Evolutionary conservation across 495 filamentous ascomycete species (phyloP).

Genomic region (Astrothelium subdiscretum): DNA sequence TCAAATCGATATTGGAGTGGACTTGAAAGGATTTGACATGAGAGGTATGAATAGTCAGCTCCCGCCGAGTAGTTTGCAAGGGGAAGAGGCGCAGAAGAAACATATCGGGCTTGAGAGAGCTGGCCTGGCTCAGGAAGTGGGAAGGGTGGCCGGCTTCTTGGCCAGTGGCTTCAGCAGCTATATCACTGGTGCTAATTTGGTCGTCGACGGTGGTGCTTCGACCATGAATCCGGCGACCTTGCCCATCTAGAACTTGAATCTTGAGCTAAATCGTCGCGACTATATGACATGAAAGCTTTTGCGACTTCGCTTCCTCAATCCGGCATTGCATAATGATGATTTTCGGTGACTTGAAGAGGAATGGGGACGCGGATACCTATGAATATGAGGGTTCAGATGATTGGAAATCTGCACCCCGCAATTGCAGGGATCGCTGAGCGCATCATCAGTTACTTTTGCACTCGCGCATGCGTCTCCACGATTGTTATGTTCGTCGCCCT

Average conservation of each 20-base stretch:
- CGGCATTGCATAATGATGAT: neutral
- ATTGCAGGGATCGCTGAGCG: no score
- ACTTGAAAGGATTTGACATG: conserved; percentile 43
- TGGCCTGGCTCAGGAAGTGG: conserved; percentile 44
- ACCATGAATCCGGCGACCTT: conserved; percentile 26
- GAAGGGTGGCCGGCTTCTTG: conserved; percentile 45
- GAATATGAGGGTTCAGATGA: neutral
- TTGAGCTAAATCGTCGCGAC: no score
- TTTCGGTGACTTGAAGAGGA: no score
- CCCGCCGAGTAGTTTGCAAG: conserved; percentile 43
- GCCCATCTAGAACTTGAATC: conserved; percentile 15
- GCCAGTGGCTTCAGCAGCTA: conserved; percentile 47
- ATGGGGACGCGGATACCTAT: neutral
- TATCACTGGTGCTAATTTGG: conserved; percentile 42
- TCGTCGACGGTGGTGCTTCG: conserved; percentile 47
- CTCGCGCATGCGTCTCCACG: no score
- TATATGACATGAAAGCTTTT: no score
- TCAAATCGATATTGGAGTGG: conserved; percentile 47
- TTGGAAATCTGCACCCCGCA: neutral
- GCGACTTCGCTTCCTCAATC: neutral
- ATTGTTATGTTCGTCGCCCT: no score
- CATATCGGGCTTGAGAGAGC: conserved; percentile 36
- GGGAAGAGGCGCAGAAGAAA: conserved; percentile 34
- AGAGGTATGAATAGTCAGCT: conserved; percentile 43
- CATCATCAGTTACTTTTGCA: no score